phyloP scores from a whole-genome alignment of 768 basidiomycete genomes.

The Mycena rebaudengoi region DNA sequence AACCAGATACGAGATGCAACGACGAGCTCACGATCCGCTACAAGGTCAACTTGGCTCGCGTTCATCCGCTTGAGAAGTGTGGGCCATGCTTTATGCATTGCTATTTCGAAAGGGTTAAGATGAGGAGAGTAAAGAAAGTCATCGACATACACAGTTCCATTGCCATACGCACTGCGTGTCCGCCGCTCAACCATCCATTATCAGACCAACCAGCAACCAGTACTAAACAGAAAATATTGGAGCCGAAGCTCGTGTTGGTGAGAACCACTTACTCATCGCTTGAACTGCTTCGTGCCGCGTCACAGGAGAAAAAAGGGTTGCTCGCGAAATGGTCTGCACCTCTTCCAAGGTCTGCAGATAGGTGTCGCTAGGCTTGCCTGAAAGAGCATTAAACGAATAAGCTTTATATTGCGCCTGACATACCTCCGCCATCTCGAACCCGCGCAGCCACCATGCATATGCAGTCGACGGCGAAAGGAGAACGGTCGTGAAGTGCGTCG shows the following conservation, averaged over 20 bases:
- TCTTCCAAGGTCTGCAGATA: constrained; percentile 81
- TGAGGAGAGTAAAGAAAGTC: background rate
- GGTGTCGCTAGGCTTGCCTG: constrained; percentile 79
- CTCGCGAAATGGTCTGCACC: constrained; percentile 85
- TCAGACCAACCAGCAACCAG: constrained; percentile 95
- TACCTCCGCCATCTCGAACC: constrained; percentile 90
- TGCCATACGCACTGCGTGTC: constrained; percentile 97
- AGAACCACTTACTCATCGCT: constrained; percentile 79
- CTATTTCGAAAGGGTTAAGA: constrained; percentile 43
- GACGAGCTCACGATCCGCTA: constrained; percentile 81
- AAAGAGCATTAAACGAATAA: constrained; percentile 20
- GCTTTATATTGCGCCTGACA: constrained; percentile 27
- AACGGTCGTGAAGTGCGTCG: constrained; percentile 85
- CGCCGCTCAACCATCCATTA: constrained; percentile 94
- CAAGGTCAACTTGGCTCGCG: constrained; percentile 61
- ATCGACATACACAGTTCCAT: constrained; percentile 86
- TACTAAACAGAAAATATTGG: constrained; percentile 54
- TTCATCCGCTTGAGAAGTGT: constrained; percentile 82
- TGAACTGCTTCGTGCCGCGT: constrained; percentile 88
- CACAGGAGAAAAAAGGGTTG: constrained; percentile 89
- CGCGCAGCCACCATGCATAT: constrained; percentile 95
- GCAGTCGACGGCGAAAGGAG: constrained; percentile 91
- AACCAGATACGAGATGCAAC: constrained; percentile 91
- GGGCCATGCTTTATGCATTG: constrained; percentile 94
- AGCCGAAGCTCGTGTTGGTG: background rate